phyloP scores from a whole-genome alignment of 1,284 basidiomycete genomes.

The Malassezia equina region DNA sequence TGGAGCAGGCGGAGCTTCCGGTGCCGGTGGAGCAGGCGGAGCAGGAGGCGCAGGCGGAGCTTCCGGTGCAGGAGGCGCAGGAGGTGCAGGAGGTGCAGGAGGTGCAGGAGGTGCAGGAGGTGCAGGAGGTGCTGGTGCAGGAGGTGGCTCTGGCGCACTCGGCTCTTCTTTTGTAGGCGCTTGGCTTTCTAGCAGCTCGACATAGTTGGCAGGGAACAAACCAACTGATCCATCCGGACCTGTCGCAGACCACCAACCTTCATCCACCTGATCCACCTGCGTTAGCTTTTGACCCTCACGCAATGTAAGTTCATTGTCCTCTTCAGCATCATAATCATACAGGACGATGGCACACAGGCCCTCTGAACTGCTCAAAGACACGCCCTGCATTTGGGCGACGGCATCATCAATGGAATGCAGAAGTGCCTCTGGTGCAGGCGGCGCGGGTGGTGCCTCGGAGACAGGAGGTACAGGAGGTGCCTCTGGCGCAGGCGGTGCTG shows the following conservation, averaged over 20 bases:
- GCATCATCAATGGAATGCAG: conserved; percentile 4
- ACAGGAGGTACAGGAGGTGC: conserved; percentile 16
- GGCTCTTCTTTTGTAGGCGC: background rate
- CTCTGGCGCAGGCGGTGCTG: conserved; percentile 11
- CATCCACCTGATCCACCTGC: conserved; percentile 39
- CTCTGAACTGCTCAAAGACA: conserved; percentile 17
- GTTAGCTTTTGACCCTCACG: conserved; percentile 34
- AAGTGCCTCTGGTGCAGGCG: conserved; percentile 20
- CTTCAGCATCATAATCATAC: conserved; percentile 42
- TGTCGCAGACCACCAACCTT: conserved; percentile 46
- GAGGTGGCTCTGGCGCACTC: conserved; percentile 1
- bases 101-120: conserved; percentile 16
- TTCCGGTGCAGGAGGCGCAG: conserved; percentile 17
- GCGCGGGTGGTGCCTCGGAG: conserved; percentile 11
- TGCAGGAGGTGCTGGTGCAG: conserved; percentile 17
- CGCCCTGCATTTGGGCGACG: conserved; percentile 5
- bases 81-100: conserved; percentile 17
- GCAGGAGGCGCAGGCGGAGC: conserved; percentile 15
- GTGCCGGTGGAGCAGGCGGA: conserved; percentile 17
- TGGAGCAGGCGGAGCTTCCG: conserved; percentile 20
- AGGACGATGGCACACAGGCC: conserved; percentile 30
- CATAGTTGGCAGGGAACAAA: conserved; percentile 43
- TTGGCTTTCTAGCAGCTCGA: conserved; percentile 29
- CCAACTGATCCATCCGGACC: conserved; percentile 34
- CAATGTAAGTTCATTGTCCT: conserved; percentile 38